Percentiles rank a stretch among this genome's conserved stretches.
Evolutionary conservation across 2,329 filamentous ascomycete genomes (phyloP).

Genomic region (Fusarium annulatum): DNA sequence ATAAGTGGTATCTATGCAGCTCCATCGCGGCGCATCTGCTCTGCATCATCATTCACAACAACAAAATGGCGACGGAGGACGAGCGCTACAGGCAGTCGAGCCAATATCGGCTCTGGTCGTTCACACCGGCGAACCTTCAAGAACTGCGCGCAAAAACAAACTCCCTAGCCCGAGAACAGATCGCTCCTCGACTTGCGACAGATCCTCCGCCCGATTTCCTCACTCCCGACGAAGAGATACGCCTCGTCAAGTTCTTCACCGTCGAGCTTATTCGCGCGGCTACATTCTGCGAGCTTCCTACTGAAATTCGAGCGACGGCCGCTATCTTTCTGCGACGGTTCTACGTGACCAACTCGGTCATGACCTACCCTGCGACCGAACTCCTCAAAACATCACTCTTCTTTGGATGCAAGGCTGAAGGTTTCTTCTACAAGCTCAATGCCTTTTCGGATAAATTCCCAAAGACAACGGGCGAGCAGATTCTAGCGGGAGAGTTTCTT

Average conservation of each 20-base stretch:
- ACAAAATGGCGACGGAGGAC: slow-evolving; percentile 82
- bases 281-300: slow-evolving; percentile 63
- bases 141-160: slow-evolving; percentile 84
- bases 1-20: not conserved
- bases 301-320: slow-evolving; percentile 72
- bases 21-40: slow-evolving; percentile 3
- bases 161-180: slow-evolving; percentile 73
- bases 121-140: slow-evolving; percentile 77
- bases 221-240: slow-evolving; percentile 83
- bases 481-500: slow-evolving; percentile 91
- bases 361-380: slow-evolving; percentile 93
- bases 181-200: slow-evolving; percentile 64
- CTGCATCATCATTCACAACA: slow-evolving; percentile 24
- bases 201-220: slow-evolving; percentile 78
- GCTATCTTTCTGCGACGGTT: slow-evolving; percentile 93
- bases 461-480: slow-evolving; percentile 79
- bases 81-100: slow-evolving; percentile 89
- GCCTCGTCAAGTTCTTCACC: slow-evolving; percentile 82
- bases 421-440: slow-evolving; percentile 74
- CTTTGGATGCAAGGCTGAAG: slow-evolving; percentile 93
- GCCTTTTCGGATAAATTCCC: slow-evolving; percentile 77
- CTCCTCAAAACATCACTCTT: slow-evolving; percentile 92
- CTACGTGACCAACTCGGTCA: slow-evolving; percentile 93
- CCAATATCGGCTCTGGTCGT: slow-evolving; percentile 94
- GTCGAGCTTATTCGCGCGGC: slow-evolving; percentile 68